Percentiles rank a stretch among this genome's conserved stretches.
These are phyloP conservation scores for Colletotrichum tamarilloi DNA, from an alignment of 2,329 filamentous ascomycete species.

Conservation along the genomic window DNA sequence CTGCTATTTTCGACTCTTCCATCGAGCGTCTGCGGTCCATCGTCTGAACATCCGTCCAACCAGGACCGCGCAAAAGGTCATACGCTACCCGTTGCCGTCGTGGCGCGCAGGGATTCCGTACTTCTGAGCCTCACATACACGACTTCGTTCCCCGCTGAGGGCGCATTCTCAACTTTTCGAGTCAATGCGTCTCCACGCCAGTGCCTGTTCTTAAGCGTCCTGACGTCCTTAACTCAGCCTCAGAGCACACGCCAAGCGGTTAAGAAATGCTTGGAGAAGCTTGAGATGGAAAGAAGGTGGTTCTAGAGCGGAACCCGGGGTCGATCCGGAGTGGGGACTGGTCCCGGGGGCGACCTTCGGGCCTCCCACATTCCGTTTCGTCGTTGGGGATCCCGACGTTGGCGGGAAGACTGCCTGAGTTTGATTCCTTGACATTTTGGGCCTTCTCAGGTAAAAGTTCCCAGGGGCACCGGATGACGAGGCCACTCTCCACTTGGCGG, in stretches of 20 bases:
- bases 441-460: background rate
- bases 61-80: slow-evolving; percentile 28
- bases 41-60: slow-evolving; percentile 18
- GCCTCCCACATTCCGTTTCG: slow-evolving; percentile 18
- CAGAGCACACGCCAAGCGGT: background rate
- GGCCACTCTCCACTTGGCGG: slow-evolving; percentile 16
- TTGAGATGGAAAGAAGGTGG: background rate
- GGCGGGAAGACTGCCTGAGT: background rate
- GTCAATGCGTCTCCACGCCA: slow-evolving; percentile 16
- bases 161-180: background rate
- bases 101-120: slow-evolving; percentile 3
- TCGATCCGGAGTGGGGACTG: slow-evolving; percentile 8
- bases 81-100: slow-evolving; percentile 18
- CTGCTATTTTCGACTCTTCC: slow-evolving; percentile 17
- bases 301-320: slow-evolving; percentile 10
- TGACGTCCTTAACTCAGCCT: slow-evolving; percentile 16
- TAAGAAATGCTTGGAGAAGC: background rate
- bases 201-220: background rate
- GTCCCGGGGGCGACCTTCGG: background rate
- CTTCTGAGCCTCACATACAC: slow-evolving; percentile 27
- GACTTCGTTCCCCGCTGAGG: slow-evolving; percentile 1
- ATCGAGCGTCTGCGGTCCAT: background rate
- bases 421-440: background rate
- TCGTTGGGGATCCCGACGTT: background rate
- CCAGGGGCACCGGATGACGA: slow-evolving; percentile 13